Base-by-base conservation (phyloP, 2,329 filamentous ascomycete genomes). In the Endocalyx cinctus region DNA sequence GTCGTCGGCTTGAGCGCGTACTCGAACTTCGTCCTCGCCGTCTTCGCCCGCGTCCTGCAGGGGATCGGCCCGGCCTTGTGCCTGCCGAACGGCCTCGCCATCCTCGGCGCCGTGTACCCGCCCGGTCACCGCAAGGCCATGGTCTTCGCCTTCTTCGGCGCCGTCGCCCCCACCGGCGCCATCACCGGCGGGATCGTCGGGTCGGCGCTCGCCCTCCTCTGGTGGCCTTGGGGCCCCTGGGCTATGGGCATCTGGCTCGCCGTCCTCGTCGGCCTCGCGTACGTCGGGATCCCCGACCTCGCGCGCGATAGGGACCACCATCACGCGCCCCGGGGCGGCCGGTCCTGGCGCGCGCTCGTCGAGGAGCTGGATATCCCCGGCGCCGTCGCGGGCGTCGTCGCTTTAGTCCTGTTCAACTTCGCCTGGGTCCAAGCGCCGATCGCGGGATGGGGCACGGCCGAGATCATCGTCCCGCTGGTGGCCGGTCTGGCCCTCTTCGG, bases 341-440 rank as follows among this genome's bases (percentile, higher is more conserved):
- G 37, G 14, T 43, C 47, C 7, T 38, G 57, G 12, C 20, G 8
- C 20, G 20, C 20, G 6, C 35, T 32, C 18, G 34, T 53, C 31
- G 28, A 37, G 13, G 45, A 47, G 8, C 39, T 58, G 12, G 55
- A 59, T 27, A 20, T 51, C 6, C 29, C 44, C 5, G 55, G 54
- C n/a, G 43, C 44, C 3, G 11, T 44, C 3, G 28, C 42, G 2
- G 74, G 74, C 3, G 62, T 78, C 16, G 57, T 61, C 0, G 69
- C 62, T 2, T 57, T 79, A 22, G 59, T 77, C 1, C 55, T 79
- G 4, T 58, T 78, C 50, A 79, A 78, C 48, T 67, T 79, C 34
- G 69, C 74, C 2, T 78, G 72, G 72, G 79, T 79, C 44, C 73
- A 79, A 47, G 74, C 69, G 1, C 66, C 69, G 0, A 57, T 70